Base-by-base conservation (phyloP, 2,329 filamentous ascomycete species). In the Arachnomyces sp. region DNA sequence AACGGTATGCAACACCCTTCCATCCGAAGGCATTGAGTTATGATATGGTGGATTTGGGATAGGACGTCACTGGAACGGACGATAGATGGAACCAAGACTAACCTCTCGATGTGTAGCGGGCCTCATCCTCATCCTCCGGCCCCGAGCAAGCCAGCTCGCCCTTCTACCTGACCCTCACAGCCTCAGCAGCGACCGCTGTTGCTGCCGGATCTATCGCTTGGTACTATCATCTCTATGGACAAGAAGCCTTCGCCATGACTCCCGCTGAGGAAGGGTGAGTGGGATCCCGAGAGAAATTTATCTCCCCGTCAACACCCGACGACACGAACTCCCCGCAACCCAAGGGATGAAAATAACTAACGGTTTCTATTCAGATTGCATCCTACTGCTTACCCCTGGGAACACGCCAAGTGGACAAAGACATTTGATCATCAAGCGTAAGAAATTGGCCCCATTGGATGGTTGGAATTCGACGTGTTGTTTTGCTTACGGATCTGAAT, bases 191-290 rank as follows among this genome's bases (percentile, higher is more conserved):
- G 56, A 95, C 88, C 56, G 80, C 84, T 57, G 77, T 88, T 61
- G 87, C 90, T 57, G 74, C 86, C 68, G 89, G 88, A 58, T 90
- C 90, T 53, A 81, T 90, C 60, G 89, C 86, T 56, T 96, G 89
- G 88, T 96, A 95, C 74, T 94, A 90, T 69, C 87, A 95, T 71
- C 82, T 94, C 56, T 96, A 94, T 69, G 92, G 89, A 60, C 80
- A 86, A 57, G 81, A 84, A 57, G 84, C 86, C 48, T 79, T 87
- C 68, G 92, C 92, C 56, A 84, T 84, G 81, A 89, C 90, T 56
- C 88, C 87, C 50, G 84, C 84, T 61, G 92, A 98, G 75, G 92
- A 98, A 80, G 92, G 92, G 92, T 98, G 77, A 82, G 90, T 84
- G 40, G 45, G 51, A 38, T 34, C 31, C 34, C 31, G 38, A n/a